A percentile compares a stretch with the other conserved stretches of the same genome.
phyloP scores from a whole-genome alignment of 2,329 filamentous ascomycete species.

The Lachnellula cervina region DNA sequence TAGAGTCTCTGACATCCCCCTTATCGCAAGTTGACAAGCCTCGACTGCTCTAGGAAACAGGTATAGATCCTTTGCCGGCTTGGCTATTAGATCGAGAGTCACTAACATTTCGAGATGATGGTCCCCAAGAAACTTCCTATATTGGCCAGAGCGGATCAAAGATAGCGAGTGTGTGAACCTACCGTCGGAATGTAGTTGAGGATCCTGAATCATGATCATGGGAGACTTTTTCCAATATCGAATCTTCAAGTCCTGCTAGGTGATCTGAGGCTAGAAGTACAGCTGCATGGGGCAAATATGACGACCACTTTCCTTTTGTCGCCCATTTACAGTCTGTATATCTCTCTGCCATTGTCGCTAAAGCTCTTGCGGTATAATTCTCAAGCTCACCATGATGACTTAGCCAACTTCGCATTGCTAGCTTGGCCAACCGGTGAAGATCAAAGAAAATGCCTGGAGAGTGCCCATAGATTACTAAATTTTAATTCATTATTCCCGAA shows the following conservation, averaged over 20 bases:
- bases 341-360: background rate
- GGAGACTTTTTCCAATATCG: background rate
- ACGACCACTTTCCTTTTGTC: slow-evolving; percentile 2
- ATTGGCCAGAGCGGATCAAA: background rate
- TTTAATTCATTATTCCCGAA: background rate
- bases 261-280: background rate
- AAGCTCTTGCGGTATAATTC: background rate
- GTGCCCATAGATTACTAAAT: slow-evolving; percentile 32
- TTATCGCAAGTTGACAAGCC: background rate
- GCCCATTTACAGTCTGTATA: slow-evolving; percentile 1
- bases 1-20: background rate
- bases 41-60: slow-evolving; percentile 1
- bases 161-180: background rate
- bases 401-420: slow-evolving; percentile 22
- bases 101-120: background rate
- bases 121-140: background rate
- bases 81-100: background rate
- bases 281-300: slow-evolving; percentile 1
- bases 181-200: background rate
- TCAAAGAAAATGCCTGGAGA: slow-evolving; percentile 33
- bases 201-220: background rate
- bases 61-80: slow-evolving; percentile 1
- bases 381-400: slow-evolving; percentile 5
- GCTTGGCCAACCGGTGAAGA: slow-evolving; percentile 16
- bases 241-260: background rate